These are phyloP conservation scores for Vitis amurensis DNA, from an alignment of 164 flowering plant species.

Conservation along the genomic window DNA sequence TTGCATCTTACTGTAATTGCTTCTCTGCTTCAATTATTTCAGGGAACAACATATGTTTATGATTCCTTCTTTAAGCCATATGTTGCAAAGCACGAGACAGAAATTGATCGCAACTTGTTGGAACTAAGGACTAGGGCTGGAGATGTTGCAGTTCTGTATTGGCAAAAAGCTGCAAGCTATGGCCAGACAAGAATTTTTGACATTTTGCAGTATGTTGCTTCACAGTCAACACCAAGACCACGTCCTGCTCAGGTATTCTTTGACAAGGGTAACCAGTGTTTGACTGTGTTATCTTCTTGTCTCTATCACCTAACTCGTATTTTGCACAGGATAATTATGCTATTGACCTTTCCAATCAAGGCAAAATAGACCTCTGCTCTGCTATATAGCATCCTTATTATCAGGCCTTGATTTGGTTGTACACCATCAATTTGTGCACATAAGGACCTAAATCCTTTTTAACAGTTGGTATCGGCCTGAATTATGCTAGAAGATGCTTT, in stretches of 20 bases:
- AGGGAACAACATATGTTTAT: conserved; percentile 95
- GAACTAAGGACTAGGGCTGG: conserved; percentile 86
- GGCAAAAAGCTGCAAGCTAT: conserved; percentile 81
- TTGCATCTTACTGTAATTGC: background rate
- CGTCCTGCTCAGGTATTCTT: conserved; percentile 62
- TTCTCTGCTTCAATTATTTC: conserved; percentile 12
- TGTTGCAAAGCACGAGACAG: conserved; percentile 84
- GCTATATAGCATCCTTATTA: no score
- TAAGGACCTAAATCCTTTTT: no score
- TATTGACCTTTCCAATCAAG: no score
- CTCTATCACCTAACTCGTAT: background rate
- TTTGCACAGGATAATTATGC: no score
- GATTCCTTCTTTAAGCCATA: conserved; percentile 90
- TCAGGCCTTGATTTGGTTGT: no score
- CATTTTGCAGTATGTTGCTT: conserved; percentile 79
- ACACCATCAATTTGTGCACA: no score
- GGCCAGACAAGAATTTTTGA: conserved; percentile 85
- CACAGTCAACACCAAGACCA: conserved; percentile 73
- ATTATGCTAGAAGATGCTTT: no score
- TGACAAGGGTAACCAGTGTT: background rate
- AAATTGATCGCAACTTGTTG: conserved; percentile 83
- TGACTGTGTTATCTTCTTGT: background rate
- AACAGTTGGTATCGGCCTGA: no score
- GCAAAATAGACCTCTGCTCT: no score
- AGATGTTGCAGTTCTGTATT: conserved; percentile 65